A percentile compares a stretch with the other conserved stretches of the same genome.
phyloP scores from a whole-genome alignment of 352 stramenopile species.

The Phytophthora kernoviae region DNA sequence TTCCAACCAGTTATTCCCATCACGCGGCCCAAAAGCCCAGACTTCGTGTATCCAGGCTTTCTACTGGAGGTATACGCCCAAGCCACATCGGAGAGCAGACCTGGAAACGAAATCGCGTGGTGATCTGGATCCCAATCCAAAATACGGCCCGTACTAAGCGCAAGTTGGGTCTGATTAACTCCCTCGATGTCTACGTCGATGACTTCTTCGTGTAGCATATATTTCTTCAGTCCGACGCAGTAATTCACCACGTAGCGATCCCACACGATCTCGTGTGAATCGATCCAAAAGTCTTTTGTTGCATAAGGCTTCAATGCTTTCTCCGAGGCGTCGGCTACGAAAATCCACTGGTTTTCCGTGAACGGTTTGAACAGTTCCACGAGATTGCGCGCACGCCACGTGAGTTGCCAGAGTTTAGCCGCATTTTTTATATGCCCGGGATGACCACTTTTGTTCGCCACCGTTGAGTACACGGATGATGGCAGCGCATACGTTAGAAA shows the following conservation, averaged over 20 bases:
- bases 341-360: constrained; percentile 88
- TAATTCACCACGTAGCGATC: constrained; percentile 89
- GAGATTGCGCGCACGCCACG: constrained; percentile 73
- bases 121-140: constrained; percentile 89
- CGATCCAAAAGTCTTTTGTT: constrained; percentile 59
- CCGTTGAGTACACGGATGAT: constrained; percentile 80
- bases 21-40: constrained; percentile 76
- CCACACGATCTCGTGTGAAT: constrained; percentile 80
- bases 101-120: constrained; percentile 87
- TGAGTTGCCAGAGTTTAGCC: constrained; percentile 72
- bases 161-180: constrained; percentile 82
- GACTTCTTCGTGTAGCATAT: constrained; percentile 82
- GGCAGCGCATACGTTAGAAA: constrained; percentile 80
- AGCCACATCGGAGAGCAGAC: constrained; percentile 83
- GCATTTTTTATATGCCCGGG: constrained; percentile 70
- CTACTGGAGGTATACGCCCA: constrained; percentile 90
- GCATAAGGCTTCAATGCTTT: constrained; percentile 33
- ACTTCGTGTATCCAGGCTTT: constrained; percentile 88
- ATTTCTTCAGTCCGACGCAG: constrained; percentile 82
- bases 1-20: constrained; percentile 89
- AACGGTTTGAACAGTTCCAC: constrained; percentile 89
- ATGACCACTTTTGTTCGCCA: constrained; percentile 70
- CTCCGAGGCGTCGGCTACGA: constrained; percentile 58
- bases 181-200: constrained; percentile 84
- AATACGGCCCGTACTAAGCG: constrained; percentile 79